These are phyloP conservation scores for Monilinia aucupariae DNA, from an alignment of 2,329 filamentous ascomycete species.

Conservation along the genomic window DNA sequence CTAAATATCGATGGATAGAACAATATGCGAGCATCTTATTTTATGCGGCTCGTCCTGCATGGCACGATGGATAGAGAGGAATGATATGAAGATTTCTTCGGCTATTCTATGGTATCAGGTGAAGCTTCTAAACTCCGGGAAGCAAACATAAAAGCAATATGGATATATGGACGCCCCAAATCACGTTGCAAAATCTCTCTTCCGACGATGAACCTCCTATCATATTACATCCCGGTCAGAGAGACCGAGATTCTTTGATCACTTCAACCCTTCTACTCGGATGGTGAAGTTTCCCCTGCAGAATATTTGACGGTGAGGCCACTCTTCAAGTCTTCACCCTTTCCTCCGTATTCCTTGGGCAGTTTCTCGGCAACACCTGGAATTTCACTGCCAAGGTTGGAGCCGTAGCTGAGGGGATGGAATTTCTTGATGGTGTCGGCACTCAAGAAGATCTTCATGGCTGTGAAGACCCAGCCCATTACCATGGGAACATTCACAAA, in stretches of 20 bases:
- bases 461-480: constrained; percentile 80
- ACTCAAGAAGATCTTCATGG: constrained; percentile 70
- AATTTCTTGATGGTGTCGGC: constrained; percentile 73
- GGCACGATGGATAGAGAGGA: neutral
- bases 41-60: too few relatives aligned
- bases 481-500: constrained; percentile 89
- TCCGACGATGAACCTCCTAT: neutral
- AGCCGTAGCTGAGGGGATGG: constrained; percentile 70
- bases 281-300: neutral
- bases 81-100: neutral
- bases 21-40: too few relatives aligned
- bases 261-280: neutral
- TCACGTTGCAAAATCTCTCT: neutral
- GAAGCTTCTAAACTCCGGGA: neutral
- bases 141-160: constrained; percentile 11
- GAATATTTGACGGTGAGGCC: constrained; percentile 34
- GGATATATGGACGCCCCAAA: constrained; percentile 12
- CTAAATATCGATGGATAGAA: too few relatives aligned
- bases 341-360: constrained; percentile 75
- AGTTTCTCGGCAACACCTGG: constrained; percentile 56
- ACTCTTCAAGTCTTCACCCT: constrained; percentile 44
- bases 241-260: neutral
- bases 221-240: neutral
- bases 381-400: constrained; percentile 58
- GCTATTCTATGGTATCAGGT: constrained; percentile 3